phyloP scores from a whole-genome alignment of 371 early-diverging fungal species.

The Thermomucor indicae-seudaticae region DNA sequence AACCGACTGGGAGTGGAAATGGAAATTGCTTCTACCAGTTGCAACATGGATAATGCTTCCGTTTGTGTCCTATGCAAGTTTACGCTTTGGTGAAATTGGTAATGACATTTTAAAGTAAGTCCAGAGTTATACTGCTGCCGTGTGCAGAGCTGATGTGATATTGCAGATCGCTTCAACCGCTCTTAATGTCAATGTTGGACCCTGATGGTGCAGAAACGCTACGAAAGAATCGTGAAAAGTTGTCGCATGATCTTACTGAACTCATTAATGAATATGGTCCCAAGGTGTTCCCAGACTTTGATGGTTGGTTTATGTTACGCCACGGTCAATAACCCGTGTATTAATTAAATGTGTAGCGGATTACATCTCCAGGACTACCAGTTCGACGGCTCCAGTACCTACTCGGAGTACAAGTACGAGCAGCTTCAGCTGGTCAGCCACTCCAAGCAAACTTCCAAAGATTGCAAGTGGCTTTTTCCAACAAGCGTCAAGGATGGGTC shows the following conservation, averaged over 20 bases:
- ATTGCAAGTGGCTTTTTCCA: constrained; percentile 25
- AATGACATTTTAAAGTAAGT: constrained; percentile 67
- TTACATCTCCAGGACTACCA: constrained; percentile 9
- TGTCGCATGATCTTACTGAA: constrained; percentile 67
- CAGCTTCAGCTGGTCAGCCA: constrained; percentile 13
- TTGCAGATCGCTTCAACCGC: constrained; percentile 68
- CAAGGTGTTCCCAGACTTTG: constrained; percentile 72
- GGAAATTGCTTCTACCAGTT: constrained; percentile 10
- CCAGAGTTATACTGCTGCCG: too few species aligned
- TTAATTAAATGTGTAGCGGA: too few species aligned
- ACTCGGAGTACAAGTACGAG: constrained; percentile 10
- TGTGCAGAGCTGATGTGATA: neutral
- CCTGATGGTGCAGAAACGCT: constrained; percentile 45
- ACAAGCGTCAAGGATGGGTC: constrained; percentile 28
- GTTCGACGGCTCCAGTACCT: constrained; percentile 6
- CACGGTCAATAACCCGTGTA: too few species aligned
- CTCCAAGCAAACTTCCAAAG: constrained; percentile 13
- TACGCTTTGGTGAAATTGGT: constrained; percentile 80
- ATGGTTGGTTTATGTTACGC: constrained; percentile 29
- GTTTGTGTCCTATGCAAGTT: constrained; percentile 65
- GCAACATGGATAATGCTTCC: constrained; percentile 48
- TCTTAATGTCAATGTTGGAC: constrained; percentile 65
- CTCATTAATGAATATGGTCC: constrained; percentile 83
- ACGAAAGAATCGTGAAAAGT: constrained; percentile 58
- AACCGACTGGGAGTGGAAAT: constrained; percentile 13